These are phyloP conservation scores for Exophiala lecanii-corni DNA, from an alignment of 2,329 filamentous ascomycete species.

Conservation along the genomic window DNA sequence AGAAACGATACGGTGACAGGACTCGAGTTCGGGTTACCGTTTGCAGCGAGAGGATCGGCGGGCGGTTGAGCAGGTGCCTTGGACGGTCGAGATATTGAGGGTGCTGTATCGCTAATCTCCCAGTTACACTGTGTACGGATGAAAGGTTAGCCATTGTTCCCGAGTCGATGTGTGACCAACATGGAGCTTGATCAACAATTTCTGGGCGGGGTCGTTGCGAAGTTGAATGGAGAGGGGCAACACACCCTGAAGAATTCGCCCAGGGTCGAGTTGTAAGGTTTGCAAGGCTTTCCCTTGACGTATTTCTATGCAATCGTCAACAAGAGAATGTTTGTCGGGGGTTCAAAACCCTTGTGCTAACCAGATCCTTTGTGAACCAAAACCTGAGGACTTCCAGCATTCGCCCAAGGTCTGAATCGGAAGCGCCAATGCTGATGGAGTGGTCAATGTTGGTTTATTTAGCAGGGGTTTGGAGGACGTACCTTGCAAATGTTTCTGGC, in stretches of 20 bases:
- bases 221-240: constrained; percentile 22
- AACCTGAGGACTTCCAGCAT: constrained; percentile 94
- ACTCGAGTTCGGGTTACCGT: constrained; percentile 28
- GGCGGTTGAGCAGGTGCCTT: constrained; percentile 32
- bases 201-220: not conserved
- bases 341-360: constrained; percentile 30
- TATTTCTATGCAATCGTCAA: constrained; percentile 64
- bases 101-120: constrained; percentile 78
- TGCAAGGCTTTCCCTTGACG: constrained; percentile 96
- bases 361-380: constrained; percentile 97
- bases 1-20: constrained; percentile 82
- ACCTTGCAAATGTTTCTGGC: constrained; percentile 79
- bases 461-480: constrained; percentile 24
- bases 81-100: constrained; percentile 49
- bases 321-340: constrained; percentile 5
- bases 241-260: constrained; percentile 94
- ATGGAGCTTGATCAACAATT: constrained; percentile 3
- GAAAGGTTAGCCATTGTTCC: too few species aligned
- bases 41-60: constrained; percentile 32
- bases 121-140: constrained; percentile 69
- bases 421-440: constrained; percentile 66
- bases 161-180: constrained; percentile 16
- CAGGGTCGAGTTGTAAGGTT: constrained; percentile 95
- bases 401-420: constrained; percentile 83
- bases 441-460: constrained; percentile 34